These are phyloP conservation scores for Didymella sp. DNA, from an alignment of 2,329 filamentous ascomycete species.

Conservation along the genomic window DNA sequence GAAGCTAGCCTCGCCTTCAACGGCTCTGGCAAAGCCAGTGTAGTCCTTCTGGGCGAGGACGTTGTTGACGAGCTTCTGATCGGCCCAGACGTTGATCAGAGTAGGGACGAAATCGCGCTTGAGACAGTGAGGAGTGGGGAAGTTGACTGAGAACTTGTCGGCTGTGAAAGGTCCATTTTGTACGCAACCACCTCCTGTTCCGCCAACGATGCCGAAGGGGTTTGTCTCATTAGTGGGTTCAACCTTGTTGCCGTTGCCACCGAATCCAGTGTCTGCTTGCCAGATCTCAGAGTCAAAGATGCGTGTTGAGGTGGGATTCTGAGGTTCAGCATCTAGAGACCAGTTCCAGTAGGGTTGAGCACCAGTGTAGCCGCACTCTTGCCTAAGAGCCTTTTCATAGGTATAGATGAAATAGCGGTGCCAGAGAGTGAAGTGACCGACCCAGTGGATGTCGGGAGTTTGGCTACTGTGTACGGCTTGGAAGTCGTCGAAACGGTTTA, in stretches of 20 bases:
- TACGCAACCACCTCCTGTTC: slow-evolving; percentile 46
- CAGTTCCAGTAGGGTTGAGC: slow-evolving; percentile 41
- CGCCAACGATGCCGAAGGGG: slow-evolving; percentile 33
- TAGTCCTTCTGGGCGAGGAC: slow-evolving; percentile 36
- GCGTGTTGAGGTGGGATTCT: slow-evolving; percentile 21
- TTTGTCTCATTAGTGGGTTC: slow-evolving; percentile 35
- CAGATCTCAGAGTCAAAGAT: slow-evolving; percentile 31
- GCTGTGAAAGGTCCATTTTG: slow-evolving; percentile 40
- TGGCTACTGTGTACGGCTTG: slow-evolving; percentile 33
- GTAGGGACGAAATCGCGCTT: slow-evolving; percentile 42
- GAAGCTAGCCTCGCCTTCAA: slow-evolving; percentile 34
- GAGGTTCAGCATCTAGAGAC: slow-evolving; percentile 31
- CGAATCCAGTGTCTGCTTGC: slow-evolving; percentile 39
- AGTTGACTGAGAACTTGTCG: slow-evolving; percentile 32
- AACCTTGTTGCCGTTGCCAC: slow-evolving; percentile 43
- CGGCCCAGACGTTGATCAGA: slow-evolving; percentile 32
- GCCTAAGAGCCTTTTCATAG: slow-evolving; percentile 33
- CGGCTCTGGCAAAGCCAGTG: slow-evolving; percentile 35
- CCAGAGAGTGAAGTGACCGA: slow-evolving; percentile 27
- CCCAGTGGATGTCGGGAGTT: slow-evolving; percentile 34
- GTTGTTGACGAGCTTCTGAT: slow-evolving; percentile 30
- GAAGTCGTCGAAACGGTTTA: slow-evolving; percentile 37
- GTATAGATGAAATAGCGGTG: slow-evolving; percentile 33
- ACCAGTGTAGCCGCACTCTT: slow-evolving; percentile 35
- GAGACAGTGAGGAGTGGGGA: slow-evolving; percentile 37